Evolutionary conservation across 2,329 filamentous ascomycete species (phyloP), one percentile per base, ranked within the genome.

Genomic region (Penicillium sclerotiorum): DNA sequence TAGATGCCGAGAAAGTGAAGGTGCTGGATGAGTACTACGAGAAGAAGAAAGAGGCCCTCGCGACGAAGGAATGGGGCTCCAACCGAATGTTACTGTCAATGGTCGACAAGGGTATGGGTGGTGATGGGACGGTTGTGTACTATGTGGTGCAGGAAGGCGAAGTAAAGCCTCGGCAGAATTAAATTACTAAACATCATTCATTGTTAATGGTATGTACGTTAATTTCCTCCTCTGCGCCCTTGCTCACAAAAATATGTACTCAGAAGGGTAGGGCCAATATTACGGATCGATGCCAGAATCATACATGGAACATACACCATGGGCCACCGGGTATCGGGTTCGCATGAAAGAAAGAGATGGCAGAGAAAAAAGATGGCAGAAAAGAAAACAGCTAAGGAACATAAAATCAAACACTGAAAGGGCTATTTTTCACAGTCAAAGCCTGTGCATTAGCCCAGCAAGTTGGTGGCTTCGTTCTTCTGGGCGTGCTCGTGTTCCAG

Each of bases 161-260:
- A 45, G 81, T 86, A 22, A 86, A 86, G 69, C 83, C 83, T 11
- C 72, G 83, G 55, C 83, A 86, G 67, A 86, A 86, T 66, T 85
- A 56, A 21, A 39, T 30, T 2, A 18, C 27, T 17, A 9, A 17
- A 13, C 20, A 3, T 35, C 13, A 17, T 45, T 33, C 36, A 33
- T 17, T 21, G 8, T 28, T 7, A 13, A 32, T 12, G 22, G 39
- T 38, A 45, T 36, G 40, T 39, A 35, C 41, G 11, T 20, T 33
- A 27, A 23, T 20, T 7, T 30, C 42, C 21, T 20, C n/a, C 8
- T n/a, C 30, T 33, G 30, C 9, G 3, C 22, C 18, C n/a, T 20
- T 11, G 8, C 32, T 18, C 6, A 33, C 36, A 22, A 25, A 25
- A 39, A 15, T 40, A 47, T 38, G 17, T 41, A 45, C 45, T 40